Base-by-base conservation (phyloP, 208 protist species). In the Trypanosoma platydactyli region DNA sequence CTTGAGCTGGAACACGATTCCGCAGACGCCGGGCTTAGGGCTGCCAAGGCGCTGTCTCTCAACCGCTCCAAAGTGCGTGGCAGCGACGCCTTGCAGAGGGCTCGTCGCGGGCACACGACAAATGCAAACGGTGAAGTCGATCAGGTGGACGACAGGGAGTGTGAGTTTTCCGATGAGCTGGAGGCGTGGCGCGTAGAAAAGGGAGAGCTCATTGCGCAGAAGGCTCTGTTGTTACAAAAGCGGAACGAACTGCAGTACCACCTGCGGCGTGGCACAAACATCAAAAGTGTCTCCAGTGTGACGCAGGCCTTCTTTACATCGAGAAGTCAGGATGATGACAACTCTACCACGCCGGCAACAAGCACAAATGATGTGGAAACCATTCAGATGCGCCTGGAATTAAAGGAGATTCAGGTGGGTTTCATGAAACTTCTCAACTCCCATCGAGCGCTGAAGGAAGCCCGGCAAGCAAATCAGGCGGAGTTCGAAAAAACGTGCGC, bases 181-280 rank as follows among this genome's bases (percentile, higher is more conserved):
- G 56, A 71, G 45, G 62, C 27, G 30, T 94, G 88, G 85, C 64
- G 75, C 24, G 48, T 68, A 29, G 85, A 91, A 75, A 81, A 85
- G 33, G 64, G 55, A 13, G 25, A 44, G 25, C 65, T 94, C 46
- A 76, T 76, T 5, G 60, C 61, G 2, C 65, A 81, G 42, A 72
- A 75, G 62, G 60, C 54, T 0, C 41, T 57, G 20, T 30, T 87
- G 44, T 50, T 74, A 24, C 69, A 74, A 59, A 63, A 73, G 50
- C 63, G 68, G 11, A 64, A 77, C 16, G 85, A 91, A 27, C 68
- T 89, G 22, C 45, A 67, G 40, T 77, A 71, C 50, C 84, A 89
- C 59, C 42, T 86, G 51, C 74, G 75, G 2, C 79, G 82, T 27
- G 82, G 79, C n/a, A 88, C 77, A 54, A 87, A 90, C 64, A 88